phyloP scores from a whole-genome alignment of 331 rosid species.

The Cydonia oblonga region DNA sequence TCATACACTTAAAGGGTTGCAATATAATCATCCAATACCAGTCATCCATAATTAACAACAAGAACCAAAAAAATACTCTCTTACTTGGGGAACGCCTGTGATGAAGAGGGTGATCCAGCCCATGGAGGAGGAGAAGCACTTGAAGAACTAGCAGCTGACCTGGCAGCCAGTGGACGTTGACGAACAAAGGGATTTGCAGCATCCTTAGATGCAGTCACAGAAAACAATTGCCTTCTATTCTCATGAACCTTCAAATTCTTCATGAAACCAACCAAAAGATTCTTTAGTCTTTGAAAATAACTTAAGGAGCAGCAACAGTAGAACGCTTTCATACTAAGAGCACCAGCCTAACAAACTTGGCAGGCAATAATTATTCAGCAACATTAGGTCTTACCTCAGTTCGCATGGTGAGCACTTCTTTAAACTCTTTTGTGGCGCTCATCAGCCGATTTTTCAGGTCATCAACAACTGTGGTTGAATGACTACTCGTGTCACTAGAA shows the following conservation, averaged over 20 bases:
- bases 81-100: conserved; percentile 48
- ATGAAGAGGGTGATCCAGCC: conserved; percentile 57
- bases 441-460: conserved; percentile 82
- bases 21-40: neutral
- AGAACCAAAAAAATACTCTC: conserved; percentile 4
- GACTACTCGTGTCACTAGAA: conserved; percentile 74
- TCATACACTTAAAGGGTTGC: neutral
- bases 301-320: neutral
- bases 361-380: neutral
- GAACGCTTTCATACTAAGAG: neutral
- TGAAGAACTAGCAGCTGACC: conserved; percentile 58
- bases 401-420: conserved; percentile 91
- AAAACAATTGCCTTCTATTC: conserved; percentile 77
- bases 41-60: neutral
- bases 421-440: conserved; percentile 85
- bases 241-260: conserved; percentile 90
- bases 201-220: conserved; percentile 61
- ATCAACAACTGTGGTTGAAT: conserved; percentile 85
- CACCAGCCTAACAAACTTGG: neutral
- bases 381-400: conserved; percentile 50
- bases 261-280: conserved; percentile 10
- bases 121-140: conserved; percentile 68
- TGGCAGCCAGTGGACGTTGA: conserved; percentile 73
- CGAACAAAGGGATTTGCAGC: conserved; percentile 89
- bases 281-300: conserved; percentile 5